phyloP scores from a whole-genome alignment of 352 stramenopile genomes.

The Phytophthora crassamura region DNA sequence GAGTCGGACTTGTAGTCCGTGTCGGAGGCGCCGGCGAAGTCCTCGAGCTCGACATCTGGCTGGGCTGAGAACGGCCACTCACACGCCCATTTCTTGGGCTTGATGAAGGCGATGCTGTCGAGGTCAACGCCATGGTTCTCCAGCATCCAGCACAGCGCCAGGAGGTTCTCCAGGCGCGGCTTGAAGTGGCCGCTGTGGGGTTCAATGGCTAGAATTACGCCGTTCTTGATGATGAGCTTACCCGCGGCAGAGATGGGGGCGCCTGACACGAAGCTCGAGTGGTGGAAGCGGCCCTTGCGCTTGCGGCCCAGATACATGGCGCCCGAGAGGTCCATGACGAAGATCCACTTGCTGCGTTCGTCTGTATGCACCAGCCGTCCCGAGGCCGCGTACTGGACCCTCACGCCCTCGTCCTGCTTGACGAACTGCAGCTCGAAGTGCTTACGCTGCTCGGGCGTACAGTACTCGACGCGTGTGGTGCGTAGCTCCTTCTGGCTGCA shows the following conservation, averaged over 20 bases:
- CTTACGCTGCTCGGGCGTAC: slow-evolving; percentile 42
- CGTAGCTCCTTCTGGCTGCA: slow-evolving; percentile 58
- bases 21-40: slow-evolving; percentile 47
- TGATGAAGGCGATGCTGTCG: slow-evolving; percentile 57
- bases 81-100: slow-evolving; percentile 74
- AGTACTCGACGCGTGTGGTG: slow-evolving; percentile 63
- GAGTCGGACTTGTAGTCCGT: slow-evolving; percentile 60
- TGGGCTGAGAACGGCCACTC: slow-evolving; percentile 61
- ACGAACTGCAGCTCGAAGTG: slow-evolving; percentile 57
- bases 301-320: slow-evolving; percentile 75
- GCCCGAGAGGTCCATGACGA: slow-evolving; percentile 58
- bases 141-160: slow-evolving; percentile 51
- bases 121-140: slow-evolving; percentile 47
- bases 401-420: slow-evolving; percentile 1
- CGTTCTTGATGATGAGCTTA: slow-evolving; percentile 69
- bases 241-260: slow-evolving; percentile 67
- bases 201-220: slow-evolving; percentile 65
- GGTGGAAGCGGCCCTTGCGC: slow-evolving; percentile 74
- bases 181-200: slow-evolving; percentile 84
- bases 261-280: slow-evolving; percentile 80
- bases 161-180: slow-evolving; percentile 56
- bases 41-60: slow-evolving; percentile 44
- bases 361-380: slow-evolving; percentile 58
- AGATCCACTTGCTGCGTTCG: slow-evolving; percentile 78
- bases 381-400: slow-evolving; percentile 46